Conservation (phyloP, 2,329 filamentous ascomycete species). For the Exophiala sp. region DNA sequence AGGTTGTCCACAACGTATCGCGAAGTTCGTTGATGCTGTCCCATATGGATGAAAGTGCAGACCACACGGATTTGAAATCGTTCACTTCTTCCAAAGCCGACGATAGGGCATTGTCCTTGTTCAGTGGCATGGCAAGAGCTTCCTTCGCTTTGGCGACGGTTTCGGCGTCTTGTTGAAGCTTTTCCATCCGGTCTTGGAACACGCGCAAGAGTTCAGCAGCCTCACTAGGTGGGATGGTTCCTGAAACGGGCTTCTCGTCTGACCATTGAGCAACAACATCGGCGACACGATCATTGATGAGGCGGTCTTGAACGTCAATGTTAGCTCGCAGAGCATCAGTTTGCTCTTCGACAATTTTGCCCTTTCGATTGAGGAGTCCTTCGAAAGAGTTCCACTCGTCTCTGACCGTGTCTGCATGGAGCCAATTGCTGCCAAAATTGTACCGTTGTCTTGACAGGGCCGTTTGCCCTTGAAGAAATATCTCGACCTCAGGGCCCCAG, state of each 20-base stretch:
- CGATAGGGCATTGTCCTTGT: conserved; percentile 74
- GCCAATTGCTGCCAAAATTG: conserved; percentile 89
- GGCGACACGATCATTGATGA: conserved; percentile 81
- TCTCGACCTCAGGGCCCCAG: conserved; percentile 94
- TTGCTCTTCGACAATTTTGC: conserved; percentile 93
- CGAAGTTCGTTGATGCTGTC: conserved; percentile 89
- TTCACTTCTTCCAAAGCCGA: conserved; percentile 91
- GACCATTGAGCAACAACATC: conserved; percentile 88
- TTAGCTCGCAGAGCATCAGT: conserved; percentile 92
- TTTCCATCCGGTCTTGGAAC: conserved; percentile 82
- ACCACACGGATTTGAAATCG: conserved; percentile 99
- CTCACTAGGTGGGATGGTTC: conserved; percentile 83
- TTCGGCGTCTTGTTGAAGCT: conserved; percentile 79
- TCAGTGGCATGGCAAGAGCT: conserved; percentile 82
- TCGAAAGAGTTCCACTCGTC: conserved; percentile 93
- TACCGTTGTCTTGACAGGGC: conserved; percentile 88
- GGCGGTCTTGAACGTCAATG: conserved; percentile 87
- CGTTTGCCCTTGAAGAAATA: conserved; percentile 92
- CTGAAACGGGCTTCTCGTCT: conserved; percentile 94
- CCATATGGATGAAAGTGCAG: conserved; percentile 93
- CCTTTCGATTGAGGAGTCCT: conserved; percentile 86
- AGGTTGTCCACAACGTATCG: conserved; percentile 89
- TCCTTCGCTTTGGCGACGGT: conserved; percentile 98
- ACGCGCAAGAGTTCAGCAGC: conserved; percentile 76
- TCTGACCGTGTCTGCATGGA: conserved; percentile 93